phyloP scores from a whole-genome alignment of 768 basidiomycete species.

The Albatrellus ellisii region DNA sequence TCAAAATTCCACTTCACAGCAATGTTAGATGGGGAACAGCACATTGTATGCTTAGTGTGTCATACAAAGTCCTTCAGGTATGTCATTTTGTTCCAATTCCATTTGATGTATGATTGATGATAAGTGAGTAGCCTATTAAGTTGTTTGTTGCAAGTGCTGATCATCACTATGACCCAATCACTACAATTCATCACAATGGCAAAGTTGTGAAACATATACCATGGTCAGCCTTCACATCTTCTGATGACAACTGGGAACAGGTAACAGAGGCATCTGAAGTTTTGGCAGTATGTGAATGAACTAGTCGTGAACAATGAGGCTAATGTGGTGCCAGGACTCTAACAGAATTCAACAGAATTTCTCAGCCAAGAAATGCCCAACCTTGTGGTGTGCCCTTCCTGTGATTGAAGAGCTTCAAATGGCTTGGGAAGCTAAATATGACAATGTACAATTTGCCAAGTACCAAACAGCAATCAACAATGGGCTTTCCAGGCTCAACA shows the following conservation, averaged over 20 bases:
- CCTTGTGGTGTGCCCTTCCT: conserved; percentile 18
- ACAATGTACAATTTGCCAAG: conserved; percentile 3
- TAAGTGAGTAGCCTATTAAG: conserved; percentile 7
- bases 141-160: conserved; percentile 16
- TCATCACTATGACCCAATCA: conserved; percentile 20
- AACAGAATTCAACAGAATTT: conserved; percentile 19
- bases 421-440: conserved; percentile 18
- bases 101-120: background rate
- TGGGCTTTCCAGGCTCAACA: conserved; percentile 17
- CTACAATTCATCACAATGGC: conserved; percentile 13
- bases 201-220: conserved; percentile 16
- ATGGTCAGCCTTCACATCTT: conserved; percentile 17
- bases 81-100: background rate
- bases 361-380: conserved; percentile 16
- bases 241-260: conserved; percentile 15
- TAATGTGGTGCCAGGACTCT: conserved; percentile 13
- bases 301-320: background rate
- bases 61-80: background rate
- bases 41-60: too few species aligned
- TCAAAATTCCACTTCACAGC: too few species aligned
- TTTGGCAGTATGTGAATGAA: conserved; percentile 6
- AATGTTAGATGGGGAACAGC: too few species aligned
- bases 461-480: conserved; percentile 14
- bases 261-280: conserved; percentile 10
- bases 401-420: conserved; percentile 18